Evolutionary conservation across 2,329 filamentous ascomycete genomes (phyloP).

Genomic region (Trichothecium roseum): DNA sequence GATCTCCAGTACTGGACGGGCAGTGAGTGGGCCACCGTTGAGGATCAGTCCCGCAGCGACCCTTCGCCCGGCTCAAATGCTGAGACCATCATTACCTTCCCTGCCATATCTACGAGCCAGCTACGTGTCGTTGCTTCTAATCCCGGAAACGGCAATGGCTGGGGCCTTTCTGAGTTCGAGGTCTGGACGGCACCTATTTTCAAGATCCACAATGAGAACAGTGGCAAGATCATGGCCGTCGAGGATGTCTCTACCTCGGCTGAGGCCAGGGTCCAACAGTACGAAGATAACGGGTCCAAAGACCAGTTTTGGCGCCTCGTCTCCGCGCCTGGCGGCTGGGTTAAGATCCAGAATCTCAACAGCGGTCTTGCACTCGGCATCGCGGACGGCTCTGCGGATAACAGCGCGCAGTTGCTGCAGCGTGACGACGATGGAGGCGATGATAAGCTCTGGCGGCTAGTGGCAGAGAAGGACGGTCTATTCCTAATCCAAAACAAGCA

Average conservation of each 20-base stretch:
- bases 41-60: too few species aligned
- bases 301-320: conserved; percentile 8
- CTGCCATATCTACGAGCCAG: conserved; percentile 13
- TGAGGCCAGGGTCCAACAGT: conserved; percentile 6
- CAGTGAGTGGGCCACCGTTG: conserved; percentile 2
- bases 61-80: conserved; percentile 13
- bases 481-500: conserved; percentile 9
- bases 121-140: conserved; percentile 18
- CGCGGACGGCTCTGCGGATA: conserved; percentile 2
- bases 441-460: conserved; percentile 8
- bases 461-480: conserved; percentile 3
- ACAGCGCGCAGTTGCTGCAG: conserved; percentile 7
- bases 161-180: conserved; percentile 21
- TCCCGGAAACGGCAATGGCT: conserved; percentile 12
- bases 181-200: conserved; percentile 16
- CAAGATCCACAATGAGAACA: conserved; percentile 8
- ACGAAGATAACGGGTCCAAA: conserved; percentile 6
- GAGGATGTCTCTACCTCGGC: not conserved
- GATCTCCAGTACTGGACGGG: conserved; percentile 8
- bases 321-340: conserved; percentile 6
- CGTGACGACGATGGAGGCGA: conserved; percentile 2
- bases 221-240: conserved; percentile 9
- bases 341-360: conserved; percentile 7
- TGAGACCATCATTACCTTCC: conserved; percentile 15
- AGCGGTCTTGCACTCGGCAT: conserved; percentile 7